Percentiles rank a stretch among this genome's conserved stretches.
phyloP scores from a whole-genome alignment of 345 rosid genomes.

The Eucalyptus sideroxylon region DNA sequence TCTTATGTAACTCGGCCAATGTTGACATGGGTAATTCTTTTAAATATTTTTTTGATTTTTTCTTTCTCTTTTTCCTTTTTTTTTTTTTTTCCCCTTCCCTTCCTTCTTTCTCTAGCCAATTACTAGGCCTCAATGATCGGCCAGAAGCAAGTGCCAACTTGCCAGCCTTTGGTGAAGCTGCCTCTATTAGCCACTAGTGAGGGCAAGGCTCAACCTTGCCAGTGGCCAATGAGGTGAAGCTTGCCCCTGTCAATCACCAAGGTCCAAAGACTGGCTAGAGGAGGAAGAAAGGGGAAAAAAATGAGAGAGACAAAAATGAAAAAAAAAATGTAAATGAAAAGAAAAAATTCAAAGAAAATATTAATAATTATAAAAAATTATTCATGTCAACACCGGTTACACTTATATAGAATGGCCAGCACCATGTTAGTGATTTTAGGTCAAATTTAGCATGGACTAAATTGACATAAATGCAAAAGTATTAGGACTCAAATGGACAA shows the following conservation, averaged over 20 bases:
- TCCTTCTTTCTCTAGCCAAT: neutral
- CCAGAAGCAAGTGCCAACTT: neutral
- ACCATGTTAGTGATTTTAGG: neutral
- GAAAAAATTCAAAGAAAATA: too few relatives aligned
- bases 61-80: too few relatives aligned
- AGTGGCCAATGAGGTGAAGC: neutral
- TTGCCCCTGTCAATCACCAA: neutral
- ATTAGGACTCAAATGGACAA: too few relatives aligned
- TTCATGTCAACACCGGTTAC: fast-evolving
- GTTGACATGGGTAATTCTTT: too few relatives aligned
- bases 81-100: fast-evolving
- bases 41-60: too few relatives aligned
- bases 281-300: neutral
- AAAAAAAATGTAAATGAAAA: too few relatives aligned
- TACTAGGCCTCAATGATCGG: fast-evolving
- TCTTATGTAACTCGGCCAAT: fast-evolving
- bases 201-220: neutral
- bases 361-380: too few relatives aligned
- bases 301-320: too few relatives aligned
- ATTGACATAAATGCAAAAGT: neutral
- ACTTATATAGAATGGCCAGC: too few relatives aligned
- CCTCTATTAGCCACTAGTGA: neutral
- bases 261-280: neutral
- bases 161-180: fast-evolving
- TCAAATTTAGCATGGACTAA: neutral